phyloP scores from a whole-genome alignment of 805 yeast genomes.

The Pichia manshurica region DNA sequence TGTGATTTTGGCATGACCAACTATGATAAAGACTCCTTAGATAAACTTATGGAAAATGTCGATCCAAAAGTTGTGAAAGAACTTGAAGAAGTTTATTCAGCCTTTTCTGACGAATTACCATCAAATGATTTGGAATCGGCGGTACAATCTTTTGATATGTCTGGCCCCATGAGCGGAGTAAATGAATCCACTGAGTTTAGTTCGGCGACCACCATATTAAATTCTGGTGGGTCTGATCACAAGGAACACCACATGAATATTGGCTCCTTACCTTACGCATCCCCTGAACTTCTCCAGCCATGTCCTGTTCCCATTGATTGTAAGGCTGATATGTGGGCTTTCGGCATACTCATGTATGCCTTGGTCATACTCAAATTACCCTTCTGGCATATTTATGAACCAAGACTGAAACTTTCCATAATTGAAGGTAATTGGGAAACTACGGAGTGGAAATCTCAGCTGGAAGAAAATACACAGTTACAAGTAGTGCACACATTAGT shows the following conservation, averaged over 20 bases:
- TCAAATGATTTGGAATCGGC: neutral
- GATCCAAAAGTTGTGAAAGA: neutral
- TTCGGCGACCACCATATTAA: neutral
- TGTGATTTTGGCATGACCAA: slow-evolving; percentile 89
- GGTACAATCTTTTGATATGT: neutral
- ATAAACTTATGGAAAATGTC: neutral
- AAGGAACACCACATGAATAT: slow-evolving; percentile 30
- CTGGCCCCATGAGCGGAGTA: neutral
- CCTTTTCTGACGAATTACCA: neutral
- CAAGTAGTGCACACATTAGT: neutral
- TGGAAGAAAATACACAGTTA: neutral
- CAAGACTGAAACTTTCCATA: slow-evolving; percentile 68
- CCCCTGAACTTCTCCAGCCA: slow-evolving; percentile 74
- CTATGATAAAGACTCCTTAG: slow-evolving; percentile 10
- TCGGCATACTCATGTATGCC: slow-evolving; percentile 73
- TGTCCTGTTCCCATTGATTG: slow-evolving; percentile 56
- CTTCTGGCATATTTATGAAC: slow-evolving; percentile 79
- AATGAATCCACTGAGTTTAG: neutral
- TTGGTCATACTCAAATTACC: slow-evolving; percentile 72
- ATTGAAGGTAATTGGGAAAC: slow-evolving; percentile 44
- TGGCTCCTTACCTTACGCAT: slow-evolving; percentile 89
- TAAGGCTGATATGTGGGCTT: slow-evolving; percentile 84
- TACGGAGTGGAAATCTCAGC: slow-evolving; percentile 8
- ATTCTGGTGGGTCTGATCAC: neutral
- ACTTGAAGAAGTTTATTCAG: neutral